A percentile compares a stretch with the other conserved stretches of the same genome.
phyloP scores from a whole-genome alignment of 495 filamentous ascomycete genomes.

The Margaritispora aquatica region DNA sequence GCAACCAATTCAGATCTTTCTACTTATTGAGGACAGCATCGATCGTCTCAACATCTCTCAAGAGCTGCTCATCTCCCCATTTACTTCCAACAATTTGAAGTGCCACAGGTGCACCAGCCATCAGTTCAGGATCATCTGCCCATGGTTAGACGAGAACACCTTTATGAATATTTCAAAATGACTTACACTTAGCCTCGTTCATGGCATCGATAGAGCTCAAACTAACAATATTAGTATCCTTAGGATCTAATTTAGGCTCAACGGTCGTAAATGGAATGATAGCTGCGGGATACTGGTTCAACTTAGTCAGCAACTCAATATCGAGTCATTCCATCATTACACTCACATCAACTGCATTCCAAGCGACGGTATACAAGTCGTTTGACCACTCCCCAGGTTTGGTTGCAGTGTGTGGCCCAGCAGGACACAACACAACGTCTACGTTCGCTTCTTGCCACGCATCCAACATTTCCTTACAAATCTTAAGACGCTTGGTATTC shows the following conservation, averaged over 20 bases:
- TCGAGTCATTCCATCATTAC: background rate
- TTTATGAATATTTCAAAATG: background rate
- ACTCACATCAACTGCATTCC: constrained; percentile 27
- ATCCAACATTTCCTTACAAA: constrained; percentile 29
- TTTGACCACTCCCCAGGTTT: constrained; percentile 26
- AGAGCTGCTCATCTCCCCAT: constrained; percentile 26
- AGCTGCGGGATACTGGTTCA: constrained; percentile 27
- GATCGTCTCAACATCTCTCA: constrained; percentile 9
- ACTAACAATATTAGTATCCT: constrained; percentile 17
- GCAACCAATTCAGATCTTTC: background rate
- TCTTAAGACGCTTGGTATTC: constrained; percentile 24
- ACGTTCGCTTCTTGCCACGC: constrained; percentile 26
- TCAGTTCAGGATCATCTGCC: constrained; percentile 27
- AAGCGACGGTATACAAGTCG: constrained; percentile 29
- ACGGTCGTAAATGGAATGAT: constrained; percentile 27
- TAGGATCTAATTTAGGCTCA: constrained; percentile 23
- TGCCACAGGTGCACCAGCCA: constrained; percentile 28
- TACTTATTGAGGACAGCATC: background rate
- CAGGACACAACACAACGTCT: constrained; percentile 28
- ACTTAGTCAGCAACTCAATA: background rate
- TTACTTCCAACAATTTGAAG: constrained; percentile 27
- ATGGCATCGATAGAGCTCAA: constrained; percentile 17
- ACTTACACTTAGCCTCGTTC: constrained; percentile 28
- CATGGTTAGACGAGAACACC: constrained; percentile 13
- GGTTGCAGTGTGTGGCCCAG: constrained; percentile 28